Evolutionary conservation across 805 yeast genomes (phyloP), one percentile per base, ranked within the genome.

Genomic region (Helenozyma rhizophorensis): DNA sequence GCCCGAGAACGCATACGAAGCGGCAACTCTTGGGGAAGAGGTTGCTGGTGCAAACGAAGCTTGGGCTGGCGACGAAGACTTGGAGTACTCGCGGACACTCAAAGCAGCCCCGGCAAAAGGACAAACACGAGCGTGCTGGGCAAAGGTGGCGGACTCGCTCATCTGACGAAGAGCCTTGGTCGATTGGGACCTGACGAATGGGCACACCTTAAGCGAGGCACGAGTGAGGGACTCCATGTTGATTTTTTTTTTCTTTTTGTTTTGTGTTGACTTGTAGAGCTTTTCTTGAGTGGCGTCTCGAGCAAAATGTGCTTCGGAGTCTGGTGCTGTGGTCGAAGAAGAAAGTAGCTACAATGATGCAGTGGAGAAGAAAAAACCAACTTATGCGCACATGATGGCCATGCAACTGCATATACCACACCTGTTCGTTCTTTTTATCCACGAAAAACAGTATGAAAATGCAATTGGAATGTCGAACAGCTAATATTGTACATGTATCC

Each of bases 101-200:
- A 87, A 61, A 23, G 95, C 96, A 32, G 80, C 78, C 16, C 86
- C 86, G 83, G 88, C 84, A 35, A 88, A 83, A n/a, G 97, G 97
- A 60, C 97, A 89, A 40, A 71, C 74, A 27, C 72, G 59, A 33
- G 95, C 96, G 43, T 74, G 75, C 27, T 61, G 51, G 28, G 65
- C 53, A 83, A 72, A 22, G 19, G 54, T 60, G 21, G 72, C 54
- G 36, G 55, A 46, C 14, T 57, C 54, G 32, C 80, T 70, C 45
- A 83, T 53, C 42, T 69, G 65, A 50, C 82, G 77, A 53, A 86
- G 65, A 11, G 80, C 70, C 31, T 75, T 65, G 14, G 80, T 65
- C 4, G 84, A 70, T 15, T 78, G 68, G 15, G 78, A 58, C 53
- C 76, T 75, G 51, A 89, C 77, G 58, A 85, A 89, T 14, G 97